These are phyloP conservation scores for Clarireedia sp. DNA, from an alignment of 2,329 filamentous ascomycete species.

Conservation along the genomic window DNA sequence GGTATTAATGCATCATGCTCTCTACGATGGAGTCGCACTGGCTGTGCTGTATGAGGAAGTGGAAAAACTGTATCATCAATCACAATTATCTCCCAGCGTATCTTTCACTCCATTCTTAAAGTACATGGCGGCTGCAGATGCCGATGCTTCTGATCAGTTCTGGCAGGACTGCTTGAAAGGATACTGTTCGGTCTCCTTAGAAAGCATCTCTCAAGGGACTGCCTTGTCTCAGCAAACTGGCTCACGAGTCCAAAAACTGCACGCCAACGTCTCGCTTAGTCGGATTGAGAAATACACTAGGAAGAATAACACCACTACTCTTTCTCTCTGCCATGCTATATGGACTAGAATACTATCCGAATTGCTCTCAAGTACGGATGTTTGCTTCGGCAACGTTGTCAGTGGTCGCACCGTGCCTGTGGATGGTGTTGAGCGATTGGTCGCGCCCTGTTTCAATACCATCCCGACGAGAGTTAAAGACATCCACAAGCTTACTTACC, in stretches of 20 bases:
- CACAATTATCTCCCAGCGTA: slow-evolving; percentile 40
- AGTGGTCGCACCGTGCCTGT: slow-evolving; percentile 65
- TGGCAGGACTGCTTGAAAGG: slow-evolving; percentile 53
- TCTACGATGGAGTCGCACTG: slow-evolving; percentile 82
- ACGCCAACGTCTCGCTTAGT: slow-evolving; percentile 14
- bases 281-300: slow-evolving; percentile 42
- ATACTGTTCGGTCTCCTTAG: slow-evolving; percentile 35
- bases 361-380: slow-evolving; percentile 48
- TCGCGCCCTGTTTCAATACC: slow-evolving; percentile 93
- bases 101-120: slow-evolving; percentile 58
- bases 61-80: slow-evolving; percentile 46
- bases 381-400: slow-evolving; percentile 84
- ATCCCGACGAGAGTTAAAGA: slow-evolving; percentile 60
- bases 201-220: neutral
- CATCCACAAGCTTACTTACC: slow-evolving; percentile 42
- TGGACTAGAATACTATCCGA: slow-evolving; percentile 61
- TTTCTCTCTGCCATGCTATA: slow-evolving; percentile 62
- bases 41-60: slow-evolving; percentile 61
- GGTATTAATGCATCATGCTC: slow-evolving; percentile 59
- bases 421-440: slow-evolving; percentile 58
- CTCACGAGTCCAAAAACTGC: slow-evolving; percentile 12
- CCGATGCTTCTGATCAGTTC: slow-evolving; percentile 48
- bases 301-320: slow-evolving; percentile 49
- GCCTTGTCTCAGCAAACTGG: neutral
- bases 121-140: slow-evolving; percentile 44